Evolutionary conservation across 768 basidiomycete species (phyloP), one percentile per base, ranked within the genome.

Genomic region (Wakefieldia striispora): DNA sequence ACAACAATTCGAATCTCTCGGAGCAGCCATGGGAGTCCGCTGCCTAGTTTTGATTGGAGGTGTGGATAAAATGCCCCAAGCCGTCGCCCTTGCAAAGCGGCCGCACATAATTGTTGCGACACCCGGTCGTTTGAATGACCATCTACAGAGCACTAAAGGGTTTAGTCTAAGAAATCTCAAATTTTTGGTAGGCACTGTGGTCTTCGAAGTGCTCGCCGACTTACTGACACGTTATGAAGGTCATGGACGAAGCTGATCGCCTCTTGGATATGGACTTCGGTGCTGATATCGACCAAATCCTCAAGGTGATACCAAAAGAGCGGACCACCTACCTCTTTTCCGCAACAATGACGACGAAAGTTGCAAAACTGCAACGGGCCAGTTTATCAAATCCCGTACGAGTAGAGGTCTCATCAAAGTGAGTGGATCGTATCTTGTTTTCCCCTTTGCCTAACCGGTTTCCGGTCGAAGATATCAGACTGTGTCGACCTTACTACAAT

Each of bases 331-430:
- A 93, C 64, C 79, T 99, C 2, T 99, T 94, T 73, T 97, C 95
- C 12, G 97, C 95, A 6, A 98, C 95, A 19, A 98, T 99, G 95
- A 95, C 97, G 11, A 93, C 92, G 13, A 98, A 97, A 71, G 93
- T 99, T 4, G 92, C 90, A 11, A 97, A 97, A 69, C 76, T 99
- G 11, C 95, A 98, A 66, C 74, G 95, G 45, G 95, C 97, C 27
- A 94, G 91, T 75, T 74, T 98, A 63, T 80, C 82, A 27, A 94
- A 95, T 63, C 97, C 97, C n/a, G 83, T 95, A 21, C 81, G 88
- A 56, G 84, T 98, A 2, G 95, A 98, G 67, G 92, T 97, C 3
- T 88, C 90, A 7, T 80, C 88, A 62, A 97, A 95, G 94, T 94
- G 68, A 59, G 86, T 66, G 37, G 35, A 26, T 13, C 6, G 12